phyloP scores from a whole-genome alignment of 192 early-diverging fungal genomes.

The Backusella liffmaniae region DNA sequence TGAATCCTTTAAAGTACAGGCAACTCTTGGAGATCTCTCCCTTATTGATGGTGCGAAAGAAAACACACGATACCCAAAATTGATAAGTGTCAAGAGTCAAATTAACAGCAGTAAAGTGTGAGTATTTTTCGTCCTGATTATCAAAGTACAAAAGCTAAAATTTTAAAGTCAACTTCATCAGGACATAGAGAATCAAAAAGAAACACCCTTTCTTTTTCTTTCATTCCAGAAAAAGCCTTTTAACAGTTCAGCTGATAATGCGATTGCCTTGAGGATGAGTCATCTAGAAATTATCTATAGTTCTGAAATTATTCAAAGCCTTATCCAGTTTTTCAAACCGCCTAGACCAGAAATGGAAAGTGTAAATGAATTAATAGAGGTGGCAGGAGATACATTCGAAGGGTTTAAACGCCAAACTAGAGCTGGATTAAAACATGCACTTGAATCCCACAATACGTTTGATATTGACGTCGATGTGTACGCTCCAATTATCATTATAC shows the following conservation, averaged over 20 bases:
- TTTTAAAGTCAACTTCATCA: background rate
- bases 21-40: slow-evolving; percentile 58
- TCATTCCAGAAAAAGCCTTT: slow-evolving; percentile 73
- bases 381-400: slow-evolving; percentile 68
- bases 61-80: slow-evolving; percentile 52
- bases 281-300: slow-evolving; percentile 81
- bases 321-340: slow-evolving; percentile 74
- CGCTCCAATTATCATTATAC: slow-evolving; percentile 82
- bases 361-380: slow-evolving; percentile 55
- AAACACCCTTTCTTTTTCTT: slow-evolving; percentile 52
- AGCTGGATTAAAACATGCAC: slow-evolving; percentile 73
- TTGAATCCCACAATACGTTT: slow-evolving; percentile 73
- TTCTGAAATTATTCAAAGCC: slow-evolving; percentile 58
- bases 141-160: background rate
- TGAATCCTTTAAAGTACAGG: slow-evolving; percentile 48
- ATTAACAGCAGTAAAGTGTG: background rate
- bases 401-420: slow-evolving; percentile 74
- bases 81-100: slow-evolving; percentile 48
- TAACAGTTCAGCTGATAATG: slow-evolving; percentile 70
- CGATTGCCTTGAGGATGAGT: slow-evolving; percentile 66
- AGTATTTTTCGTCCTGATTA: background rate
- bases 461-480: slow-evolving; percentile 79
- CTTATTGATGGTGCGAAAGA: slow-evolving; percentile 61
- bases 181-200: background rate
- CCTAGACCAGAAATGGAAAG: slow-evolving; percentile 62